phyloP scores from a whole-genome alignment of 371 early-diverging fungal genomes.

The Syncephalastrum racemosum region DNA sequence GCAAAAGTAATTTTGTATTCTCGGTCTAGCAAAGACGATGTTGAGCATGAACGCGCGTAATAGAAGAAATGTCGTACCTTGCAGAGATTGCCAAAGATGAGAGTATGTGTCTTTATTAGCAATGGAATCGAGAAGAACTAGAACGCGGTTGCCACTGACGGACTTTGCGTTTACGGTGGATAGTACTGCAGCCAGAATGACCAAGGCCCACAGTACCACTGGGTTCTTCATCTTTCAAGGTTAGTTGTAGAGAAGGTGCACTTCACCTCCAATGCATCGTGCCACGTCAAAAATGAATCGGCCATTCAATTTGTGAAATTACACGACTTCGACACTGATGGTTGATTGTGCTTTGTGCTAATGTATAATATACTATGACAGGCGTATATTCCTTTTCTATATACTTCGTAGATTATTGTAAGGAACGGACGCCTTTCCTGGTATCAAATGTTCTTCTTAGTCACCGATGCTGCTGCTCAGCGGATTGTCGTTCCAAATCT shows the following conservation, averaged over 20 bases:
- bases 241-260: not conserved
- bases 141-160: conserved; percentile 61
- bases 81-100: conserved; percentile 61
- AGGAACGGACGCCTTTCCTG: too few relatives aligned
- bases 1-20: conserved; percentile 59
- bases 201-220: conserved; percentile 10
- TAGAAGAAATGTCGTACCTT: conserved; percentile 46
- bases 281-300: conserved; percentile 8
- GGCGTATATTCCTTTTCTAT: too few relatives aligned
- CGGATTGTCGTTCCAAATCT: too few relatives aligned
- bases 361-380: too few relatives aligned
- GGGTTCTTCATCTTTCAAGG: conserved; percentile 18
- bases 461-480: too few relatives aligned
- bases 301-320: not conserved
- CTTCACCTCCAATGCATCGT: not conserved
- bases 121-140: conserved; percentile 74
- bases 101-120: conserved; percentile 53
- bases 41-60: not conserved
- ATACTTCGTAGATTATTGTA: too few relatives aligned
- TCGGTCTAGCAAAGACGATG: conserved; percentile 49
- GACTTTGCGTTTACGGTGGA: conserved; percentile 55
- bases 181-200: conserved; percentile 20
- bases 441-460: too few relatives aligned
- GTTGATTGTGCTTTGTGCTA: too few relatives aligned
- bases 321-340: too few relatives aligned